phyloP scores from a whole-genome alignment of 768 basidiomycete species.

The Hygrophorus pudorinus region DNA sequence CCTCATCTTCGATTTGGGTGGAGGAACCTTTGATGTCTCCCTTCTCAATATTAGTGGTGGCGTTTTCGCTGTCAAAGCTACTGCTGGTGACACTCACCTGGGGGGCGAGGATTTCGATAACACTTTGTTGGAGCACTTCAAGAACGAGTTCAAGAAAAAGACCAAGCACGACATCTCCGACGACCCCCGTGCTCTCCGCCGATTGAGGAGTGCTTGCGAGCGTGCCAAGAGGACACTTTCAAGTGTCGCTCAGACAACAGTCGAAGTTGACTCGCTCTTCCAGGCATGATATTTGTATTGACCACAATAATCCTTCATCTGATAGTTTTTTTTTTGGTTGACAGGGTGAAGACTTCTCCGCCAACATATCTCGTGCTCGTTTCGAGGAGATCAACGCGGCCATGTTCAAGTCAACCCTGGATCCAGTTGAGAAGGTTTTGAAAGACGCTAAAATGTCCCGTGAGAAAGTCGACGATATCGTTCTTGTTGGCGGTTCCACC shows the following conservation, averaged over 20 bases:
- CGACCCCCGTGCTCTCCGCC: slow-evolving; percentile 92
- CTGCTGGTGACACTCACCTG: slow-evolving; percentile 96
- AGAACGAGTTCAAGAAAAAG: slow-evolving; percentile 98
- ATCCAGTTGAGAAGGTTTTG: slow-evolving; percentile 97
- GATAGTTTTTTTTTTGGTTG: not conserved
- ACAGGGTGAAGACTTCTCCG: slow-evolving; percentile 94
- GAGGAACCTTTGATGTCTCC: slow-evolving; percentile 97
- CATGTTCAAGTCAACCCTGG: slow-evolving; percentile 94
- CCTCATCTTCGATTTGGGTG: slow-evolving; percentile 96
- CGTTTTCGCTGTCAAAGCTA: slow-evolving; percentile 97
- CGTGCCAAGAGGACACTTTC: slow-evolving; percentile 99
- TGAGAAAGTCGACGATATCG: slow-evolving; percentile 97
- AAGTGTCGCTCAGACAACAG: slow-evolving; percentile 95
- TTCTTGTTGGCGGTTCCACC: slow-evolving; percentile 97
- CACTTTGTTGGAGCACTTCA: slow-evolving; percentile 96
- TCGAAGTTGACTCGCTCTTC: slow-evolving; percentile 98
- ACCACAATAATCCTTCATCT: not conserved
- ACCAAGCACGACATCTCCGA: slow-evolving; percentile 95
- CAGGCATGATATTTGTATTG: slow-evolving; percentile 41
- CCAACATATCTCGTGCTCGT: slow-evolving; percentile 98
- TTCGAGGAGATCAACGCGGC: slow-evolving; percentile 98
- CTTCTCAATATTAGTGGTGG: slow-evolving; percentile 94
- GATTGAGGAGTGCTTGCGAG: slow-evolving; percentile 95
- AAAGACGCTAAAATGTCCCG: slow-evolving; percentile 98
- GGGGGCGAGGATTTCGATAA: slow-evolving; percentile 99